Evolutionary conservation across 1,139 yeast genomes (phyloP).

Genomic region (Zygotorulaspora mrakii): DNA sequence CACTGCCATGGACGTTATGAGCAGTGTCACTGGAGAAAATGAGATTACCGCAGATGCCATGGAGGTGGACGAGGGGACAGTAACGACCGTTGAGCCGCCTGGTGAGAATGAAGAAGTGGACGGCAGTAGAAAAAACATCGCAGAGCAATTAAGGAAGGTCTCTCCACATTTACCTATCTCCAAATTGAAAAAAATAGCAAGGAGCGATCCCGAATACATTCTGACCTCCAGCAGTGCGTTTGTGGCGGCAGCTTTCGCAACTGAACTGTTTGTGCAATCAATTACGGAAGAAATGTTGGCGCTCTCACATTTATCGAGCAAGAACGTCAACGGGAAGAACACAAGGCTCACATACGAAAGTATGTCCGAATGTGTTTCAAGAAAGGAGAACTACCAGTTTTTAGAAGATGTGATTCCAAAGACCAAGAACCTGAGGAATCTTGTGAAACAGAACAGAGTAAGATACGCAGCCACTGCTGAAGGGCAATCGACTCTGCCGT

Average conservation of each 20-base stretch:
- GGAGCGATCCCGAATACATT: conserved; percentile 77
- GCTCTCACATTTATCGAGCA: conserved; percentile 23
- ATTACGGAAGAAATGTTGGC: conserved; percentile 76
- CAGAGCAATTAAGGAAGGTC: conserved; percentile 11
- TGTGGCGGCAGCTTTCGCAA: conserved; percentile 79
- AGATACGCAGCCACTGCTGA: conserved; percentile 37
- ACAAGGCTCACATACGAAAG: conserved; percentile 52
- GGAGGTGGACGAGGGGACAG: conserved; percentile 4
- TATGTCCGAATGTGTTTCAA: conserved; percentile 65
- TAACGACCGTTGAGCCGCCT: conserved; percentile 5
- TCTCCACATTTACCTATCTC: conserved; percentile 58
- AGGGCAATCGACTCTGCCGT: conserved; percentile 42
- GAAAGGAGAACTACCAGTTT: conserved; percentile 65
- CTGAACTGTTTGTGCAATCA: conserved; percentile 78
- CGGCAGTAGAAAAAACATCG: conserved; percentile 3
- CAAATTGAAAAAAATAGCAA: conserved; percentile 77
- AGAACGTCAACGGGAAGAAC: conserved; percentile 15
- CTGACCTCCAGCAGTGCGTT: conserved; percentile 77
- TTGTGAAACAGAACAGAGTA: conserved; percentile 44
- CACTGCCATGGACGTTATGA: conserved; percentile 6
- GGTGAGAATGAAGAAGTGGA: background rate
- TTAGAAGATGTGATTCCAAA: conserved; percentile 63
- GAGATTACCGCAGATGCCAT: background rate
- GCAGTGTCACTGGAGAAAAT: conserved; percentile 7
- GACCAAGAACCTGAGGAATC: conserved; percentile 47